Base-by-base conservation (phyloP, 306 rosid species). In the Vachellia pachyceras region DNA sequence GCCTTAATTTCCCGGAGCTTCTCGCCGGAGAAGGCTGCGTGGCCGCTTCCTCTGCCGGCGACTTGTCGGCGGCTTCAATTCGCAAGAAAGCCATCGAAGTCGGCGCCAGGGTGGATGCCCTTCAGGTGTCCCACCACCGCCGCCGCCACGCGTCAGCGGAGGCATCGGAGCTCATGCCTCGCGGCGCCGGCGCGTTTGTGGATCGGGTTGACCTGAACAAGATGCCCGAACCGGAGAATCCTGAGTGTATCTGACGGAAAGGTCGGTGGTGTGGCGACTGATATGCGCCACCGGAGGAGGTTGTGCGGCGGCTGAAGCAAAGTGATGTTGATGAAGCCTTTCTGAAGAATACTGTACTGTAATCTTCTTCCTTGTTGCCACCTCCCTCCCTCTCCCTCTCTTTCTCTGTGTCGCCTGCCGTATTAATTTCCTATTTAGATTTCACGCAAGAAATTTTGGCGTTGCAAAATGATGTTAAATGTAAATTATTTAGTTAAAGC, bases 61-160 rank as follows among this genome's bases (percentile, higher is more conserved):
- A 96, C 55, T 85, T 90, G 94, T 96, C 99, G 17, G 95, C 99
- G 3, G 99, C 97, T 37, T 77, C 89, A 0, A 96, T 96, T 8
- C 78, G 99, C 46, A 96, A 93, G 89, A 89, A 88, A 69, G 99
- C 99, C 6, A 87, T 94, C 3, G 99, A 93, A 83, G 99, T 93
- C 45, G 99, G 99, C 41, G 91, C 98, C 6, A 74, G 96, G 10
- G 99, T 92, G 10, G 99, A 94, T 61, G 99, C 99, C 17, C 88
- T 89, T 5, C 88, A 96, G 72, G 85, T 88, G 5, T 80, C 91
- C 3, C 89, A 74, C 37, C 88, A 79, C 33, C 84, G 66, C 13
- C 89, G 74, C 29, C 83, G 66, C 15, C 75, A 77, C 7, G 75
- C 81, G 0, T 79, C 79, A 55, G 40, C 84, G 73, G 66, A 82